phyloP scores from a whole-genome alignment of 306 rosid species.

The Cicer cuneatum region DNA sequence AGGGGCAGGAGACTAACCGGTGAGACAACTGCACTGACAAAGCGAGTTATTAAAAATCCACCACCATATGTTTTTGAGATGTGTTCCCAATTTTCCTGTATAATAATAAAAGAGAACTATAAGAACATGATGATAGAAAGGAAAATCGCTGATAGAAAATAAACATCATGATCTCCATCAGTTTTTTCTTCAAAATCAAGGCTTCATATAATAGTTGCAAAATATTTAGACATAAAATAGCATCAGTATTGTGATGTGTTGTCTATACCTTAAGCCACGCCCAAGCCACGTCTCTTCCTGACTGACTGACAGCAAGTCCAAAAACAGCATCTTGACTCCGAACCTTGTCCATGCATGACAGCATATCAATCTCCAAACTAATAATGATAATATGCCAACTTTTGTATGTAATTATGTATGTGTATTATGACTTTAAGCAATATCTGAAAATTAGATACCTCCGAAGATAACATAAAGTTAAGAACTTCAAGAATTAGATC shows the following conservation, averaged over 20 bases:
- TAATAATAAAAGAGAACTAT: constrained; percentile 20
- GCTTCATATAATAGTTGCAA: background rate
- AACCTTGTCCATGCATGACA: constrained; percentile 58
- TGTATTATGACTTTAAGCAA: constrained; percentile 29
- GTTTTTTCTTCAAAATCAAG: constrained; percentile 30
- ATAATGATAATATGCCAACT: constrained; percentile 24
- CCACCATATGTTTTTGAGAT: constrained; percentile 71
- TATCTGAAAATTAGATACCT: constrained; percentile 48
- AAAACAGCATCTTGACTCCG: constrained; percentile 84
- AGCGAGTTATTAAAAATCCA: constrained; percentile 75
- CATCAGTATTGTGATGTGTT: constrained; percentile 37
- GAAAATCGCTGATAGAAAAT: background rate
- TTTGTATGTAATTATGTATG: constrained; percentile 2
- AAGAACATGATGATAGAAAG: constrained; percentile 2
- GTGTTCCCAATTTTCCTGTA: constrained; percentile 76
- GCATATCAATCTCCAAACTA: constrained; percentile 42
- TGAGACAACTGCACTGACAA: constrained; percentile 71
- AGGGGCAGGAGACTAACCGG: constrained; percentile 65
- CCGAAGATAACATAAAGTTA: constrained; percentile 56
- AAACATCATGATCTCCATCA: constrained; percentile 8
- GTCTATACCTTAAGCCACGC: constrained; percentile 77
- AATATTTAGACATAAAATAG: background rate
- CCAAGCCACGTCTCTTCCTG: constrained; percentile 93
- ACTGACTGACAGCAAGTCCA: constrained; percentile 63
- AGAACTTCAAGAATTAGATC: constrained; percentile 57